Base-by-base conservation (phyloP, 345 rosid species). In the Excoecaria cochinchinensis region DNA sequence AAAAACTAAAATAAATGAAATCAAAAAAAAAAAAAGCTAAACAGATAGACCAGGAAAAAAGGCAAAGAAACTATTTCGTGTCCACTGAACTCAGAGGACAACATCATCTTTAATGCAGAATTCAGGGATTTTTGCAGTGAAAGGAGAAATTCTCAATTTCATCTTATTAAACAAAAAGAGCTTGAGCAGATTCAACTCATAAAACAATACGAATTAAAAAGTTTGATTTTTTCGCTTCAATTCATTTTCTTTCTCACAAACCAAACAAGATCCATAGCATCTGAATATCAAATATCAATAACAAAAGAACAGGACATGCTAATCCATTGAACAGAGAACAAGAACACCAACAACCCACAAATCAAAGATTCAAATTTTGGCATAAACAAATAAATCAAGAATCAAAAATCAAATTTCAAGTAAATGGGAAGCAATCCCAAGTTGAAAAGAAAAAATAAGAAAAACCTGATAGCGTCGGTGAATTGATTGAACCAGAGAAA, bases 401-500 rank as follows among this genome's bases (percentile, higher is more conserved):
- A 31, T 0, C 66, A 61, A 61, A 0, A 13, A 70, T 25, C 25
- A 16, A 51, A 50, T 21, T 63, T 46, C 67, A 19, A 62, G 8
- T 1, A 19, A n/a, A 39, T 44, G 16, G 48, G 48, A 44, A 6
- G 48, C 10, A 44, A 44, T 44, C 6, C 48, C 48, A 44, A 31
- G 31, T 31, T 31, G 31, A 31, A 31, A 31, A 31, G 31, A 31
- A 44, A 64, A 61, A 53, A 70, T 17, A 77, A 22, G 52, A 44
- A 47, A 36, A 47, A 76, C 81, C 81, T 83, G 65, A 52, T 1
- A 8, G 62, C 11, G 16, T 68, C 13, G 53, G 50, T 44, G 38
- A 9, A 55, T 51, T 42, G 57, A 44, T 16, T 16, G 47, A 75
- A 17, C 67, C 67, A 68, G 44, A 6, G 61, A 72, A 48, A 56